These are phyloP conservation scores for Pythium aristosporum DNA, from an alignment of 352 stramenopile genomes.

Conservation along the genomic window DNA sequence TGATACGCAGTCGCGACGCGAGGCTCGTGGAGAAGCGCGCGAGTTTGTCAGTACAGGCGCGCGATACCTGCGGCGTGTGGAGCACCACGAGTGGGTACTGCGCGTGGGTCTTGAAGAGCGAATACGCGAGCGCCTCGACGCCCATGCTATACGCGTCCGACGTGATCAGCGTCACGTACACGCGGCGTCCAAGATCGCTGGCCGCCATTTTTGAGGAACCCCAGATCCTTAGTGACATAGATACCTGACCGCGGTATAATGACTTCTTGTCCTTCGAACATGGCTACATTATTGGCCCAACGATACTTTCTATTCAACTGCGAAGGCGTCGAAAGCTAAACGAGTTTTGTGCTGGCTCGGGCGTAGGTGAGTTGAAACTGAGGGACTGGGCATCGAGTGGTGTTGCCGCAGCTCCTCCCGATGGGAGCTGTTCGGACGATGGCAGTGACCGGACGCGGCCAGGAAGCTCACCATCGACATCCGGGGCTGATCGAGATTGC, in stretches of 20 bases:
- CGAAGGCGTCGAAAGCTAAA: background rate
- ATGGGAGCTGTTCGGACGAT: background rate
- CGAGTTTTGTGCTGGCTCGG: background rate
- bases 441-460: background rate
- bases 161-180: slow-evolving; percentile 41
- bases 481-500: background rate
- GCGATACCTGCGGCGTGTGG: slow-evolving; percentile 36
- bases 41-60: slow-evolving; percentile 21
- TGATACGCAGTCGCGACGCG: slow-evolving; percentile 14
- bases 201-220: background rate
- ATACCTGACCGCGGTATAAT: background rate
- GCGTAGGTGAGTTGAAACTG: background rate
- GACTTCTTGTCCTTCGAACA: background rate
- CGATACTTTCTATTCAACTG: background rate
- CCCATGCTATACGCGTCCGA: slow-evolving; percentile 41
- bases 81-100: slow-evolving; percentile 31
- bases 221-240: background rate
- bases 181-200: background rate
- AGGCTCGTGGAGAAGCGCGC: slow-evolving; percentile 24
- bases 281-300: too few relatives aligned
- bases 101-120: slow-evolving; percentile 21
- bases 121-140: slow-evolving; percentile 40
- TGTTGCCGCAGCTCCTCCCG: background rate
- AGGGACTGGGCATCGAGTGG: background rate
- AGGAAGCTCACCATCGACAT: background rate